Percentiles rank a stretch among this genome's conserved stretches.
These are phyloP conservation scores for Trichoderma polysporum DNA, from an alignment of 2,329 filamentous ascomycete species.

Conservation along the genomic window DNA sequence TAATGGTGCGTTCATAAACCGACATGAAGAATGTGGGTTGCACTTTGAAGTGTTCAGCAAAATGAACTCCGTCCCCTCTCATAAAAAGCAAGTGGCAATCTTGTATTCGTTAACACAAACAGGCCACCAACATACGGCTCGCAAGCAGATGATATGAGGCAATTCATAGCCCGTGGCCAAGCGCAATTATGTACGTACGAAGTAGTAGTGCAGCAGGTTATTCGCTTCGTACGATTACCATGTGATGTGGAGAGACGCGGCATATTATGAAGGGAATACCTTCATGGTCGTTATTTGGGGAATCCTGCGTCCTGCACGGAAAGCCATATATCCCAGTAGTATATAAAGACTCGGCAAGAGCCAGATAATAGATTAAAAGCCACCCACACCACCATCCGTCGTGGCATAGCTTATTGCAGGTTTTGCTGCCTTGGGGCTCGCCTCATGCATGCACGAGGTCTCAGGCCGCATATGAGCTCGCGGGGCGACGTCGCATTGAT, in stretches of 20 bases:
- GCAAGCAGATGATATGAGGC: not conserved
- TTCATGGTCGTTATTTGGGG: not conserved
- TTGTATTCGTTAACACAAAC: not conserved
- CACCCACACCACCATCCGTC: not conserved
- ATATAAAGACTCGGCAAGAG: not conserved
- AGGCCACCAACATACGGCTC: not conserved
- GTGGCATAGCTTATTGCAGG: not conserved
- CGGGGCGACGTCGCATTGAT: not conserved
- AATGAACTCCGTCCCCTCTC: too few relatives aligned
- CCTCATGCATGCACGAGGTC: not conserved
- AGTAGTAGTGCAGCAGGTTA: not conserved
- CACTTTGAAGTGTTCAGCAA: not conserved
- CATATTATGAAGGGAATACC: not conserved
- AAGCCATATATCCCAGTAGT: not conserved
- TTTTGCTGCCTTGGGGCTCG: not conserved
- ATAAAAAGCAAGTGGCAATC: not conserved
- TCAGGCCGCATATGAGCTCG: not conserved
- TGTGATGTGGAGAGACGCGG: not conserved
- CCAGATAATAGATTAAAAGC: conserved; percentile 1
- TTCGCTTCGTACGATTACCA: conserved; percentile 7
- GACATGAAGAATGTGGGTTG: not conserved
- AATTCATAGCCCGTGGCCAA: not conserved
- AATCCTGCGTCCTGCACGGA: not conserved
- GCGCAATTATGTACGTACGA: not conserved
- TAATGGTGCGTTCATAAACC: not conserved